Evolutionary conservation across 352 stramenopile species (phyloP).

Genomic region (Phytophthora lateralis): DNA sequence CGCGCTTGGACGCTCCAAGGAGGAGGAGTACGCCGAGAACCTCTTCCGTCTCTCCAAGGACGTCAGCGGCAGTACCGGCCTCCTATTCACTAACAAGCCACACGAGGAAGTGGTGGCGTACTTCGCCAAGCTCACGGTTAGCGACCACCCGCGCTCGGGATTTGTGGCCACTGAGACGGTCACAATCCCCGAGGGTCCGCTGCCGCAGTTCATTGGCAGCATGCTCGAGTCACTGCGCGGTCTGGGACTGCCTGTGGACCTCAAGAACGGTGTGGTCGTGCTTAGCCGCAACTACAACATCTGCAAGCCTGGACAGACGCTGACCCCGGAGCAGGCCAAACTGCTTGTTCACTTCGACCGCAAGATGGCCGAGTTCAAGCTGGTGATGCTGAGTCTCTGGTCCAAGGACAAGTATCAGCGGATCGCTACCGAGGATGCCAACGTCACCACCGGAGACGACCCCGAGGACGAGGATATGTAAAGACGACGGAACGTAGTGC

Average conservation of each 20-base stretch:
- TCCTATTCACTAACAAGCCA: conserved; percentile 95
- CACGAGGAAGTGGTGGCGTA: conserved; percentile 91
- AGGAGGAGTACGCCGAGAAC: conserved; percentile 98
- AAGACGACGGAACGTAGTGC: conserved; percentile 17
- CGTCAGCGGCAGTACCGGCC: conserved; percentile 92
- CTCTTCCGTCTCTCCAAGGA: conserved; percentile 91
- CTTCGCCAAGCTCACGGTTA: conserved; percentile 91
- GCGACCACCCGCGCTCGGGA: conserved; percentile 95
- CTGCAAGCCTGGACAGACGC: conserved; percentile 93
- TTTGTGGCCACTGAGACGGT: conserved; percentile 92
- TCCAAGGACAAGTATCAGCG: conserved; percentile 79
- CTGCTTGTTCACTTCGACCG: conserved; percentile 93
- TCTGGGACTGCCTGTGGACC: conserved; percentile 95
- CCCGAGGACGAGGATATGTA: conserved; percentile 72
- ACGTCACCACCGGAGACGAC: conserved; percentile 39
- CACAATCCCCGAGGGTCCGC: conserved; percentile 84
- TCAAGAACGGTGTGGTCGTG: conserved; percentile 95
- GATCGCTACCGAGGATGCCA: conserved; percentile 50
- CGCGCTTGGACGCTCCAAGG: conserved; percentile 91
- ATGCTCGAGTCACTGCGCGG: conserved; percentile 97
- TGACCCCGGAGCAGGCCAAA: conserved; percentile 96
- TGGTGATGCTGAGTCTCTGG: conserved; percentile 81
- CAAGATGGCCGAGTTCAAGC: conserved; percentile 89
- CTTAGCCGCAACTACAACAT: conserved; percentile 93
- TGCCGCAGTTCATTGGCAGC: conserved; percentile 94